Base-by-base conservation (phyloP, 495 filamentous ascomycete genomes). In the Neohortaea acidophila region DNA sequence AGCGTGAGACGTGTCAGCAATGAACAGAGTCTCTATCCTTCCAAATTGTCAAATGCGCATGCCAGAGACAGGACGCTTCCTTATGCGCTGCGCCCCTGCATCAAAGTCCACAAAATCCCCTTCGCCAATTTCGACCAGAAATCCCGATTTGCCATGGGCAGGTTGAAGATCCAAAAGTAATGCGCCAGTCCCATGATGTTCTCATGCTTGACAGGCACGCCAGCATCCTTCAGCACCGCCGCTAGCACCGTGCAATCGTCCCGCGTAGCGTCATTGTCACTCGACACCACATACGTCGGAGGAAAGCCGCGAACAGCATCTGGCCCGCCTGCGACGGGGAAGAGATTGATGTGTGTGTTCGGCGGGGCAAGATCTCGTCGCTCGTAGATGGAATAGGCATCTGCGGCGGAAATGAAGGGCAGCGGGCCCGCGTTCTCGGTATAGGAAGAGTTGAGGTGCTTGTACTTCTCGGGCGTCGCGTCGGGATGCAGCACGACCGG, bases 201-300 rank as follows among this genome's bases (percentile, higher is more conserved):
- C 9, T 36, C 40, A 5, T 21, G 8, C 20, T 43, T 43, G 8
- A 36, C 33, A 8, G 9, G 3, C 9, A 28, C 22, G 4, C 40
- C 40, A 2, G 40, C 40, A 29, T 43, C 40, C 11, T 13, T 20
- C 32, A 43, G n/a, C 31, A 24, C 32, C 18, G 32, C 32, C 18
- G 36, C 40, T 7, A 36, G n/a, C 20, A 43, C 40, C 22, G 31
- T 36, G 7, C 40, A 21, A 43, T 43, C 40, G 19, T 43, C 40
- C 8, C 40, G 18, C 31, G 32, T 14, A n/a, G 36, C 41, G 8
- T 43, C 40, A 15, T 41, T 26, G 4, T 25, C 33, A 17, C 8
- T 18, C 22, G 18, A 36, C 7, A 36, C 3, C 15, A 43, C 36
- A n/a, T 34, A 43, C 20, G 40, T 43, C 18, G 21, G 22, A 3